Conservation (phyloP, 2,329 filamentous ascomycete species). For the Aspergillus terreus region DNA sequence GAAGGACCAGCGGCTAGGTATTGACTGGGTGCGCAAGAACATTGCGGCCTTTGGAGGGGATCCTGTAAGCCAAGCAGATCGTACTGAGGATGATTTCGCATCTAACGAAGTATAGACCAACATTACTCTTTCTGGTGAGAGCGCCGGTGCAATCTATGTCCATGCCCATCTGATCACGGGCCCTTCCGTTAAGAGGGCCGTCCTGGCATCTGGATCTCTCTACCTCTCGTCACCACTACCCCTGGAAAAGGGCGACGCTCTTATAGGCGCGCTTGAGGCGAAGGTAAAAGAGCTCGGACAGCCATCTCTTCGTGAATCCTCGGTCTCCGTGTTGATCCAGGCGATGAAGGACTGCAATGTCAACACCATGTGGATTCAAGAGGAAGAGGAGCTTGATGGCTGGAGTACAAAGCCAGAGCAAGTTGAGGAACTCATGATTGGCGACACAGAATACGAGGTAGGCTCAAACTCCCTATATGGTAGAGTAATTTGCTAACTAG, state of each 20-base stretch:
- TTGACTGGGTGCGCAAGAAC: slow-evolving; percentile 40
- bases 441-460: slow-evolving; percentile 45
- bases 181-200: slow-evolving; percentile 29
- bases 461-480: neutral
- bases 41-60: slow-evolving; percentile 41
- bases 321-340: slow-evolving; percentile 29
- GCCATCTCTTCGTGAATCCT: slow-evolving; percentile 27
- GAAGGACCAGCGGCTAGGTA: slow-evolving; percentile 32
- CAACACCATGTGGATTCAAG: slow-evolving; percentile 43
- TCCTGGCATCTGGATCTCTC: slow-evolving; percentile 43
- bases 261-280: slow-evolving; percentile 27
- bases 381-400: slow-evolving; percentile 31
- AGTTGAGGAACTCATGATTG: slow-evolving; percentile 38
- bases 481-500: neutral
- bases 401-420: slow-evolving; percentile 36
- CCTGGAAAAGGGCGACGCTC: slow-evolving; percentile 25
- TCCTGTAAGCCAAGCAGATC: slow-evolving; percentile 21
- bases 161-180: slow-evolving; percentile 41
- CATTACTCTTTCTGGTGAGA: slow-evolving; percentile 45
- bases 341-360: slow-evolving; percentile 35
- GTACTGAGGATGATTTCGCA: neutral
- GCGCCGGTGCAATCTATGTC: slow-evolving; percentile 44
- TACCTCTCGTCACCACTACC: slow-evolving; percentile 43
- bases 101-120: slow-evolving; percentile 22
- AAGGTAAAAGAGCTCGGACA: slow-evolving; percentile 25